Base-by-base conservation (phyloP, 192 early-diverging fungal genomes). In the Podila epicladia region DNA sequence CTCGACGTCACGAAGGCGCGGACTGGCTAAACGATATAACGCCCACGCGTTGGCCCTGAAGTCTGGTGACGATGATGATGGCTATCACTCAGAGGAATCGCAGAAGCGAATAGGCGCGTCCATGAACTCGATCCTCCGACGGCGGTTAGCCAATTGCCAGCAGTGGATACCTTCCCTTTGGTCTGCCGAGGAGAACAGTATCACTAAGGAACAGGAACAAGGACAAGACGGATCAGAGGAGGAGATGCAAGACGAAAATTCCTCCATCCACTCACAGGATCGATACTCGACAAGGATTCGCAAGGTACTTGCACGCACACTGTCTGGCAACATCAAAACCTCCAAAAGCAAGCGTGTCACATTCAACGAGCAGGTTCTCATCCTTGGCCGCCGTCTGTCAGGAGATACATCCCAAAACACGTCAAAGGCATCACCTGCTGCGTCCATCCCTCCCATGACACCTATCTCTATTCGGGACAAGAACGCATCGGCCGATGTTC, bases 361-460 rank as follows among this genome's bases (percentile, higher is more conserved):
- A 3, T 80, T 80, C 50, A 80, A 80, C 22, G 77, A 80, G 71
- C 57, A 73, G 50, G 77, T 80, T 24, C 31, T 65, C 37, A 48
- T 80, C 62, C 62, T 80, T 51, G 71, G 71, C 66, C 70, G 77
- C 60, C 69, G 62, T 62, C 77, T 65, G 57, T 69, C 77, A 4
- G 64, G 41, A 45, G 41, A 45, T 4, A 45, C 41, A 4, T 45
- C 64, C 35, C 35, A 37, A 11, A 48, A 64, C 50, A 29, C 41
- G 24, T 19, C 69, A 62, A 28, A 59, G 5, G 41, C 60, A 0
- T 37, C 38, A 35, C 17, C 50, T 24, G 9, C 24, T 32, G 31
- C 9, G 24, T 55, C 53, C 0, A 11, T 49, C n/a, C 11, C 28
- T 22, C 49, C 69, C 2, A 58, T 78, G 38, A 26, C 59, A 5